phyloP scores from a whole-genome alignment of 2,329 filamentous ascomycete species.

The Neurospora sp. region DNA sequence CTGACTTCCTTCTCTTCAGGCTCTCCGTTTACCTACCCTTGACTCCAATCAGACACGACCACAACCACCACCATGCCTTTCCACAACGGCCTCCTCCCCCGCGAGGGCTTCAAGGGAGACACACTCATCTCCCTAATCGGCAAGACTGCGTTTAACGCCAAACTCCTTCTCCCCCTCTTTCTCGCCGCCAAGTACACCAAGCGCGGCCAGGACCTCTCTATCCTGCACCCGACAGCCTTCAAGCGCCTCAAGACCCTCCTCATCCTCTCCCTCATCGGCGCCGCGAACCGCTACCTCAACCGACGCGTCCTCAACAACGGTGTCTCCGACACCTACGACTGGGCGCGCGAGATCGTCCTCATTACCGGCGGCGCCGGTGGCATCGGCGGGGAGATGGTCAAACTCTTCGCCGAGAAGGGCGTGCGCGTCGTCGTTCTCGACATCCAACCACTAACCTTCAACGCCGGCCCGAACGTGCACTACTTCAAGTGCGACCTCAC shows the following conservation, averaged over 20 bases:
- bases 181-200: conserved; percentile 55
- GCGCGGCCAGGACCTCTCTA: conserved; percentile 44
- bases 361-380: conserved; percentile 68
- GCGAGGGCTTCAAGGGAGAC: conserved; percentile 52
- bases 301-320: conserved; percentile 39
- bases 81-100: conserved; percentile 42
- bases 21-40: background rate
- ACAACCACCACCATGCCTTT: conserved; percentile 29
- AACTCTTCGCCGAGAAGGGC: conserved; percentile 52
- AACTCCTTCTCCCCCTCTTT: conserved; percentile 52
- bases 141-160: conserved; percentile 54
- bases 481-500: conserved; percentile 65
- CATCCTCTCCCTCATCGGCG: conserved; percentile 39
- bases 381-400: conserved; percentile 59
- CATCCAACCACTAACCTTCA: conserved; percentile 48
- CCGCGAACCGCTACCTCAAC: conserved; percentile 42
- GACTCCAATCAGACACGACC: conserved; percentile 1
- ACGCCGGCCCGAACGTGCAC: conserved; percentile 43
- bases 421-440: conserved; percentile 65
- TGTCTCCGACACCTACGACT: conserved; percentile 47
- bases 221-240: conserved; percentile 41
- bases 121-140: conserved; percentile 48
- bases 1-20: background rate
- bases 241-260: conserved; percentile 44
- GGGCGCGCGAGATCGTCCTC: conserved; percentile 60